A percentile compares a stretch with the other conserved stretches of the same genome.
Evolutionary conservation across 305 asterid species (phyloP).

Genomic region (Stenogyne calaminthoides): DNA sequence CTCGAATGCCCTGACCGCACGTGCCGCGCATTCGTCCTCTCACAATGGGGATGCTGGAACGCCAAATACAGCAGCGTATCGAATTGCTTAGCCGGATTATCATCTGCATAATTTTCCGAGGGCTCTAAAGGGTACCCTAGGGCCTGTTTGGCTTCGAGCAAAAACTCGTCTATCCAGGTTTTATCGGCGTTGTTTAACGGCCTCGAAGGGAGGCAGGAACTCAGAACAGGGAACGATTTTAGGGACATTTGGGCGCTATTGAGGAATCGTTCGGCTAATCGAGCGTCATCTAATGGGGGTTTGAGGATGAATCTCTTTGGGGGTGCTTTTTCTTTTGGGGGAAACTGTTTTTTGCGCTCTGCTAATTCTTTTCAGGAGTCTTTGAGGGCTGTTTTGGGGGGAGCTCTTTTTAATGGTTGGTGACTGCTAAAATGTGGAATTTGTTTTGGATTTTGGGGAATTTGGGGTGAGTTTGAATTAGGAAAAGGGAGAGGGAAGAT

Average conservation of each 20-base stretch:
- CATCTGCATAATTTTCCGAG: conserved; percentile 79
- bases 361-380: conserved; percentile 85
- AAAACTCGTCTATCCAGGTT: conserved; percentile 88
- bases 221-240: conserved; percentile 80
- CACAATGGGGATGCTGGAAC: conserved; percentile 92
- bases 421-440: conserved; percentile 69
- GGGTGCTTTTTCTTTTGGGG: conserved; percentile 72
- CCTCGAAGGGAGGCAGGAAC: conserved; percentile 85
- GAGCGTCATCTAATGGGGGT: conserved; percentile 85
- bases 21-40: conserved; percentile 85
- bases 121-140: conserved; percentile 91
- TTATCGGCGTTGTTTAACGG: conserved; percentile 80
- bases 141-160: conserved; percentile 92
- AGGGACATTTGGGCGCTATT: conserved; percentile 91
- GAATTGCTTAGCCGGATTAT: conserved; percentile 93
- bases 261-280: conserved; percentile 76
- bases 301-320: conserved; percentile 80
- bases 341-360: conserved; percentile 64
- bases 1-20: conserved; percentile 88
- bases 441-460: too few species aligned
- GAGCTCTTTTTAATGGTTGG: conserved; percentile 75
- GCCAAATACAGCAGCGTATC: conserved; percentile 87
- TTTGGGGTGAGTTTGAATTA: too few species aligned
- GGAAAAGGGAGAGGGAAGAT: too few species aligned
- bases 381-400: conserved; percentile 97